Percentiles rank a stretch among this genome's conserved stretches.
phyloP scores from a whole-genome alignment of 176 grass and related monocot genomes.

The Panicum miliaceum region DNA sequence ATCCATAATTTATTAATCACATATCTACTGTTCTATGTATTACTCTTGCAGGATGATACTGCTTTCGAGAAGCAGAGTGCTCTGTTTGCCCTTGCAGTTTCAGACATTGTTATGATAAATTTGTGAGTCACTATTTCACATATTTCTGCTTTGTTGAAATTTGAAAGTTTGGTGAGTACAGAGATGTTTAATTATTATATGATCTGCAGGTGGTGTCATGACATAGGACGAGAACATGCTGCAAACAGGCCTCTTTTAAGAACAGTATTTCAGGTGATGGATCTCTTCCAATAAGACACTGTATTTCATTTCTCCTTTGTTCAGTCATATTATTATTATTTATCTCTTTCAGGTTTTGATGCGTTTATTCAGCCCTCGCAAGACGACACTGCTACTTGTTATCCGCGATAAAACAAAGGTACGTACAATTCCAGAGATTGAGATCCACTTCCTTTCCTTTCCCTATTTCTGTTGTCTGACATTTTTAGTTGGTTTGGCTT shows the following conservation, averaged over 20 bases:
- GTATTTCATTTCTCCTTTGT: conserved; percentile 18
- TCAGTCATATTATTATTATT: conserved; percentile 28
- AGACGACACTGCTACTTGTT: conserved; percentile 70
- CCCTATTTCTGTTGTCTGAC: conserved; percentile 7
- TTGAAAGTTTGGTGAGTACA: background rate
- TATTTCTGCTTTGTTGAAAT: background rate
- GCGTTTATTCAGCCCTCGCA: conserved; percentile 73
- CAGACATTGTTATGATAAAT: conserved; percentile 92
- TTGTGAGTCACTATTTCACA: conserved; percentile 55
- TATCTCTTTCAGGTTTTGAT: conserved; percentile 62
- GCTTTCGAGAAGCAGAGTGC: conserved; percentile 86
- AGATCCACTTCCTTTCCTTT: background rate
- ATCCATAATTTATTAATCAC: background rate
- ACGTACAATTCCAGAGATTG: conserved; percentile 13
- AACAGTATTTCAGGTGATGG: conserved; percentile 76
- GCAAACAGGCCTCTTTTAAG: conserved; percentile 80
- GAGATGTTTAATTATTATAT: conserved; percentile 17
- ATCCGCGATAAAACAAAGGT: conserved; percentile 96
- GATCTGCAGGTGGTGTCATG: conserved; percentile 86
- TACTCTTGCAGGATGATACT: conserved; percentile 70
- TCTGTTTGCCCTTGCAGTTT: conserved; percentile 85
- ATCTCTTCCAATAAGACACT: background rate
- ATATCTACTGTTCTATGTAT: background rate
- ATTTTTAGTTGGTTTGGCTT: conserved; percentile 33
- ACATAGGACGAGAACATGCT: conserved; percentile 83